Base-by-base conservation (phyloP, 1,139 yeast species). In the Yamadazyma triangularis region DNA sequence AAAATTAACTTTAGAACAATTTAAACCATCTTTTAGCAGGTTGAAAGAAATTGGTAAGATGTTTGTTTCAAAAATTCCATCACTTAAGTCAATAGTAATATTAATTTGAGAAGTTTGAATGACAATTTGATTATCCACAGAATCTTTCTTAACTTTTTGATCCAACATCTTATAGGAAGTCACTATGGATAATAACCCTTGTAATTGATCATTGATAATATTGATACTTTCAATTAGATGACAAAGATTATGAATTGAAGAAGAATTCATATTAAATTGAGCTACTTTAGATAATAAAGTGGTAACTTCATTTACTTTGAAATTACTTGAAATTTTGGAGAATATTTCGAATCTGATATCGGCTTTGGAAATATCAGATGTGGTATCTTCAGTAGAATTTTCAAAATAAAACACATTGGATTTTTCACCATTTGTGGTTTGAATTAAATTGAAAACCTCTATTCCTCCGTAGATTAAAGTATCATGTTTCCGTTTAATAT, bases 331-430 rank as follows among this genome's bases (percentile, higher is more conserved):
- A 1, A 32, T 24, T 23, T 56, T 56, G 14, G 51, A 44, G 30
- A 64, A 62, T n/a, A 66, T 39, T 42, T 78, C 83, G 45, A 77
- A 73, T 15, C 79, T 49, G 1, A 77, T 34, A 41, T 77, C 84
- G 4, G 73, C 70, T 28, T 64, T 65, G 0, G 52, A 31, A 1
- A 44, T 11, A 6, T 34, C 34, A 8, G 20, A 23, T 25, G 20
- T 6, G 19, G 30, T 7, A 16, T 29, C 31, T n/a, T 33, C 31
- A 19, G 21, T 26, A 5, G 38, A 32, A 11, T 39, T 30, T 28
- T 45, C 50, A 31, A 52, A 48, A 22, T 46, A 36, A 28, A 65
- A 51, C 0, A 60, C 31, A 0, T 39, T 38, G 2, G 35, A 40
- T 4, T 35, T 36, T 1, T 36, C 36, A 1, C 57, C 56, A 12